phyloP scores from a whole-genome alignment of 345 rosid species.

The Acer campestre region DNA sequence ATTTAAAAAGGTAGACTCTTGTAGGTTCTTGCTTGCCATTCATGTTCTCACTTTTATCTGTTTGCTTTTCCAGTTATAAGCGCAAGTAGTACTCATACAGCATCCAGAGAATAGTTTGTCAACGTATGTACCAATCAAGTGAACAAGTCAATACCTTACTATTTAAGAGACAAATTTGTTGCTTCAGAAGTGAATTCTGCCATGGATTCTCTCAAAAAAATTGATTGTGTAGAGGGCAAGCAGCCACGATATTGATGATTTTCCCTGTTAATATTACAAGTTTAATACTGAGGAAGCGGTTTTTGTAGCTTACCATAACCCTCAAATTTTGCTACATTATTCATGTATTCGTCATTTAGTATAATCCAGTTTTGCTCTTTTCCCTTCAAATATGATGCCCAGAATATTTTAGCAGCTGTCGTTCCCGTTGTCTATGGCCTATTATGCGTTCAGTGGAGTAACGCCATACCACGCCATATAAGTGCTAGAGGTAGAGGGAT shows the following conservation, averaged over 20 bases:
- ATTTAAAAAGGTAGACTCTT: background rate
- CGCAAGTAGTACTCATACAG: conserved; percentile 32
- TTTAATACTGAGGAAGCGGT: background rate
- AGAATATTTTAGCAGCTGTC: background rate
- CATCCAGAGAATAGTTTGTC: background rate
- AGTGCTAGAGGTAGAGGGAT: too few species aligned
- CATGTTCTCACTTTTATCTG: background rate
- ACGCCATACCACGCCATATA: too few species aligned
- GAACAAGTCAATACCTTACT: background rate
- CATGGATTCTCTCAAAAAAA: background rate
- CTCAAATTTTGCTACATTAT: background rate
- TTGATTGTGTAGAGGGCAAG: background rate
- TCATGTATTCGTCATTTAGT: background rate
- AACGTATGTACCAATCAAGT: background rate
- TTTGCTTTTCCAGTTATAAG: conserved; percentile 39
- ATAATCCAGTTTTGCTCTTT: background rate
- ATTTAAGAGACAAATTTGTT: background rate
- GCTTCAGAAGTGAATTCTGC: background rate
- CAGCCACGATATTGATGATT: background rate
- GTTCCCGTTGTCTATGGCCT: background rate
- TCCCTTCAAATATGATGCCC: background rate
- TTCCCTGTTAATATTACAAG: background rate
- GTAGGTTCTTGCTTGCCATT: background rate
- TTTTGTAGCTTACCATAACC: background rate
- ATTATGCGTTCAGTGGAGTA: too few species aligned